Percentiles rank a stretch among this genome's conserved stretches.
Conservation (phyloP, 495 filamentous ascomycete species). For the Cetradonia linearis region DNA sequence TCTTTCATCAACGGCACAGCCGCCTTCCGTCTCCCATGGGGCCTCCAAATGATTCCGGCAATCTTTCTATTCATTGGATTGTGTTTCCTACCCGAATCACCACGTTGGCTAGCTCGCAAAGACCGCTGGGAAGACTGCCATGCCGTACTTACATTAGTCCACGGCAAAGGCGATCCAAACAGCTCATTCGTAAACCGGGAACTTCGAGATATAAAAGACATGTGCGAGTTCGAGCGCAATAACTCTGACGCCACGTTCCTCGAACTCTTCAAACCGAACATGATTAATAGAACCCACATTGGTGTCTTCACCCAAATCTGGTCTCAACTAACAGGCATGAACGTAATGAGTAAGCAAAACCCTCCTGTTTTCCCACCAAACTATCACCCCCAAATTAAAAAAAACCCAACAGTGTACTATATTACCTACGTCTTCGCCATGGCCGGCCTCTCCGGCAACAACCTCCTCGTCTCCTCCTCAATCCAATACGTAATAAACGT, state of each 20-base stretch:
- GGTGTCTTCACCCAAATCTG: constrained; percentile 70
- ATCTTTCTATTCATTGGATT: constrained; percentile 54
- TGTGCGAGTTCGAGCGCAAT: constrained; percentile 51
- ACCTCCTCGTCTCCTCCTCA: constrained; percentile 54
- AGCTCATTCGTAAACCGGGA: constrained; percentile 54
- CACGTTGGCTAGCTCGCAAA: constrained; percentile 64
- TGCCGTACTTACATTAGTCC: constrained; percentile 51
- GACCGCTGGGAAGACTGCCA: constrained; percentile 69
- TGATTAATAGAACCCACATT: constrained; percentile 57
- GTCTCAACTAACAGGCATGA: constrained; percentile 66
- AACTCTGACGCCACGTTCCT: constrained; percentile 45
- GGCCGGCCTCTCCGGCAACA: constrained; percentile 48
- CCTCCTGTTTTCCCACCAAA: constrained; percentile 25
- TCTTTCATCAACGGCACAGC: constrained; percentile 52
- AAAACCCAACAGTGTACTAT: constrained; percentile 51
- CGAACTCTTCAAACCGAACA: constrained; percentile 50
- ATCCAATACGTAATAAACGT: constrained; percentile 77
- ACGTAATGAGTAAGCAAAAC: constrained; percentile 49
- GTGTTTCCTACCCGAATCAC: constrained; percentile 62
- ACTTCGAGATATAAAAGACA: constrained; percentile 57
- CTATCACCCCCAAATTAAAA: constrained; percentile 32
- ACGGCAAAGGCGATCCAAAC: constrained; percentile 50
- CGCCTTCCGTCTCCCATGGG: constrained; percentile 68
- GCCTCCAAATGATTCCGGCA: constrained; percentile 60
- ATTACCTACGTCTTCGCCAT: constrained; percentile 66